Conservation (phyloP, 441 rosid species). For the Adansonia rubrostipa region DNA sequence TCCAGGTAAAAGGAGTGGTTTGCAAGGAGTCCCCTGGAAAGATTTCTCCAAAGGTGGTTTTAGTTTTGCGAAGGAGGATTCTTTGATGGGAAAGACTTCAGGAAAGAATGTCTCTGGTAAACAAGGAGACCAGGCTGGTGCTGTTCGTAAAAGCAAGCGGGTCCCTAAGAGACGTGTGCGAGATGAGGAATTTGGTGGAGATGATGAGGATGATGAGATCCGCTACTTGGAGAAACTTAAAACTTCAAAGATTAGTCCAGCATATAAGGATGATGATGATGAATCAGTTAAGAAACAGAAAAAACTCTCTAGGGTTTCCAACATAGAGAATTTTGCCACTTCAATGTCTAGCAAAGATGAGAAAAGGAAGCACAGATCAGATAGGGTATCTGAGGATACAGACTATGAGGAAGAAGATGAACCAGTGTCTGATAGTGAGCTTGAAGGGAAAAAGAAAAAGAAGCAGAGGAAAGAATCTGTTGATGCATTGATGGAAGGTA, state of each 20-base stretch:
- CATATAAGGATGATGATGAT: slow-evolving; percentile 54
- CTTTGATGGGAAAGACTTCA: slow-evolving; percentile 48
- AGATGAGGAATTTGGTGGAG: slow-evolving; percentile 67
- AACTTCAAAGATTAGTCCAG: slow-evolving; percentile 46
- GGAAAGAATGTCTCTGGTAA: slow-evolving; percentile 47
- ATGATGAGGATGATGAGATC: slow-evolving; percentile 80
- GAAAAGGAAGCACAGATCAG: slow-evolving; percentile 53
- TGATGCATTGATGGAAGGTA: slow-evolving; percentile 58
- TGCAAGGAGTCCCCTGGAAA: slow-evolving; percentile 80
- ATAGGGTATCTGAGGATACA: slow-evolving; percentile 49
- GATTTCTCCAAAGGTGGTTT: slow-evolving; percentile 63
- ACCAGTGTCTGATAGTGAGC: slow-evolving; percentile 55
- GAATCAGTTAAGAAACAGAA: slow-evolving; percentile 55
- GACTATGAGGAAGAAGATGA: slow-evolving; percentile 67
- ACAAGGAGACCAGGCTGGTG: slow-evolving; percentile 58
- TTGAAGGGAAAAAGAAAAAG: slow-evolving; percentile 53
- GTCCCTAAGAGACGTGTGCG: slow-evolving; percentile 65
- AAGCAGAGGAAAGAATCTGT: slow-evolving; percentile 63
- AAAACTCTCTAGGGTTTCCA: slow-evolving; percentile 59
- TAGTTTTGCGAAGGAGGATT: slow-evolving; percentile 58
- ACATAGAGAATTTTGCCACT: slow-evolving; percentile 45
- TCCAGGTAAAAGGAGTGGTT: slow-evolving; percentile 58
- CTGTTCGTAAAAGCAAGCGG: slow-evolving; percentile 84
- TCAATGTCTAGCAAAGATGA: slow-evolving; percentile 51
- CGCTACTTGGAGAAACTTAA: slow-evolving; percentile 77